A percentile compares a stretch with the other conserved stretches of the same genome.
phyloP scores from a whole-genome alignment of 345 rosid species.

The Populus pruinosa region DNA sequence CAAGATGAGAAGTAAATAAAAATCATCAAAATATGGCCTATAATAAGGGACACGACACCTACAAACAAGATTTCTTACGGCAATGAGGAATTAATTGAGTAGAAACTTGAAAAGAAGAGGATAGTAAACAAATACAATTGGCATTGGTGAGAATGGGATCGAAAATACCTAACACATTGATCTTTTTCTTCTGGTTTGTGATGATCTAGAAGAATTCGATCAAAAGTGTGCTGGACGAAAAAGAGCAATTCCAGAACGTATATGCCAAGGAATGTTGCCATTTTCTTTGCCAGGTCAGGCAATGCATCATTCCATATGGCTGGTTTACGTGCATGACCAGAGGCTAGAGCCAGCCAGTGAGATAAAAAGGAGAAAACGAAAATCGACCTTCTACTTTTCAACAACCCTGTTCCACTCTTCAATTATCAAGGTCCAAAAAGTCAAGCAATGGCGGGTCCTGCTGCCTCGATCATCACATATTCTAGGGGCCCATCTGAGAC shows the following conservation, averaged over 20 bases:
- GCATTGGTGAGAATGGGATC: not conserved
- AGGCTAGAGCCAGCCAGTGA: not conserved
- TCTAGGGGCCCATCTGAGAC: not conserved
- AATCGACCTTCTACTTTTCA: constrained; percentile 9
- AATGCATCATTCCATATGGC: not conserved
- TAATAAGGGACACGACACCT: too few species aligned
- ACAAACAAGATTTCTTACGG: too few species aligned
- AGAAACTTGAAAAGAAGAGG: too few species aligned
- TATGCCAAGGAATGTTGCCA: not conserved
- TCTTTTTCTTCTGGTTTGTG: not conserved
- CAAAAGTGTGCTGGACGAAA: not conserved
- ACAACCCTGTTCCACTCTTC: constrained; percentile 19
- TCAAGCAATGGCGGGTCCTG: constrained; percentile 43
- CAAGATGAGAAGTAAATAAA: too few species aligned
- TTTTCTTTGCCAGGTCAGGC: not conserved
- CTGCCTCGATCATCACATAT: constrained; percentile 24
- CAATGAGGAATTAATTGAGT: too few species aligned
- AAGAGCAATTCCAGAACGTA: not conserved
- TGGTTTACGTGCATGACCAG: constrained; percentile 13
- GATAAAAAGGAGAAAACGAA: not conserved
- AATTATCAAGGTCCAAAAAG: constrained; percentile 34
- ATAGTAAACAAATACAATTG: too few species aligned
- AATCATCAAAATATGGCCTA: too few species aligned
- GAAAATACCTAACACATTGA: constrained; percentile 18
- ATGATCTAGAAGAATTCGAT: constrained; percentile 15